These are phyloP conservation scores for Myochromella boudieri DNA, from an alignment of 768 basidiomycete species.

Conservation along the genomic window DNA sequence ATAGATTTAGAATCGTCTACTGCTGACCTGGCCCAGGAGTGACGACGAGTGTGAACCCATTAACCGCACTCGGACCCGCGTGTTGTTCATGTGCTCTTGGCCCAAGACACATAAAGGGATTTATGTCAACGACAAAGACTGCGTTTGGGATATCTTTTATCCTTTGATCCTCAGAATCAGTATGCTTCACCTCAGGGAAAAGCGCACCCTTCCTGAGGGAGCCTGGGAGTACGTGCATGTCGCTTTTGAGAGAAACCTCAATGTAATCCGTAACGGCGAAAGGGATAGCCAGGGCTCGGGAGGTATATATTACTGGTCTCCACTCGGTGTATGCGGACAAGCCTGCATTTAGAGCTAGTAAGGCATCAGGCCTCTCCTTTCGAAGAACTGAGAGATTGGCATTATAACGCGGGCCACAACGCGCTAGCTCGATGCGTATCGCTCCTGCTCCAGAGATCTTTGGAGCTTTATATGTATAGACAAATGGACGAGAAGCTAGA, in stretches of 20 bases:
- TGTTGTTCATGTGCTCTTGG: conserved; percentile 4
- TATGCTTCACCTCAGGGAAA: conserved; percentile 5
- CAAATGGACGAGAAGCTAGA: conserved; percentile 28
- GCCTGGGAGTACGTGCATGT: neutral
- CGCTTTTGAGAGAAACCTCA: conserved; percentile 13
- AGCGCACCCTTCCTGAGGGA: neutral
- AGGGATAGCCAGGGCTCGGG: conserved; percentile 24
- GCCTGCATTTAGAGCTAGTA: conserved; percentile 42
- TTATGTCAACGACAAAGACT: conserved; percentile 10
- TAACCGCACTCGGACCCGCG: conserved; percentile 11
- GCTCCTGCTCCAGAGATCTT: conserved; percentile 35
- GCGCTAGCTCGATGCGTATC: conserved; percentile 33
- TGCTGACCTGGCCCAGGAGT: too few species aligned
- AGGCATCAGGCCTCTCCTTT: conserved; percentile 34
- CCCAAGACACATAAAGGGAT: conserved; percentile 23
- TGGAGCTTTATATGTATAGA: conserved; percentile 34
- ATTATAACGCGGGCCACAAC: conserved; percentile 15
- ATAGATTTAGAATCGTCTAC: too few species aligned
- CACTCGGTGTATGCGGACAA: conserved; percentile 35
- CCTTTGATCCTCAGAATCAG: conserved; percentile 1
- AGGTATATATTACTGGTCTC: conserved; percentile 30
- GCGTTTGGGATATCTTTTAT: conserved; percentile 1
- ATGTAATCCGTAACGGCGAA: conserved; percentile 24
- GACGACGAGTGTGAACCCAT: conserved; percentile 17
- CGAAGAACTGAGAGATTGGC: conserved; percentile 6